phyloP scores from a whole-genome alignment of 2,329 filamentous ascomycete species.

The Verticillium dahliae region DNA sequence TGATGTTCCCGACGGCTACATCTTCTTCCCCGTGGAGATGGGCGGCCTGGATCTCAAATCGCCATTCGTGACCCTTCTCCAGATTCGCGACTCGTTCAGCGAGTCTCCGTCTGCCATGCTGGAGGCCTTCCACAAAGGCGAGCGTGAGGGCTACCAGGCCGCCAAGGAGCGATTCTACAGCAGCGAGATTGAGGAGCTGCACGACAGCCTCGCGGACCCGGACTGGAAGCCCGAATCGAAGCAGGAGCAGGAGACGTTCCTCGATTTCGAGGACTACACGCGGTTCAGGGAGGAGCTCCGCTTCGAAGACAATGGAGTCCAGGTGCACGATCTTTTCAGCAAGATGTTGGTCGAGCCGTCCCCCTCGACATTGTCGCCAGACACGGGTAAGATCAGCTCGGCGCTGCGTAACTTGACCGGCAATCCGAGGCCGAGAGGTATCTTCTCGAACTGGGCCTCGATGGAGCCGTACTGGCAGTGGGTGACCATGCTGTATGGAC shows the following conservation, averaged over 20 bases:
- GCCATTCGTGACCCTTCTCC: constrained; percentile 34
- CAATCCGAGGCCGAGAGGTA: constrained; percentile 13
- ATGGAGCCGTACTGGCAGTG: constrained; percentile 41
- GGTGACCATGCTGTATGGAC: constrained; percentile 37
- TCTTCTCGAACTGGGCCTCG: constrained; percentile 16
- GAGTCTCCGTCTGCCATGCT: constrained; percentile 22
- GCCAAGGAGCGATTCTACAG: constrained; percentile 28
- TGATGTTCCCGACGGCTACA: constrained; percentile 36
- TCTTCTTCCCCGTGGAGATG: constrained; percentile 38
- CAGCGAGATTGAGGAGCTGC: constrained; percentile 6
- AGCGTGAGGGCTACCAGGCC: constrained; percentile 24
- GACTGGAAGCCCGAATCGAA: constrained; percentile 21
- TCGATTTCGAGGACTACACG: constrained; percentile 36
- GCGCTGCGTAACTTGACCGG: constrained; percentile 14
- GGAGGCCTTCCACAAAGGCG: constrained; percentile 23
- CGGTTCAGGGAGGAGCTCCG: constrained; percentile 33
- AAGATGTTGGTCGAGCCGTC: constrained; percentile 26
- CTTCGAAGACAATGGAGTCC: constrained; percentile 16
- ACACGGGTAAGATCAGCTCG: constrained; percentile 16
- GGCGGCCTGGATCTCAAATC: constrained; percentile 40
- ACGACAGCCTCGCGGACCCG: constrained; percentile 9
- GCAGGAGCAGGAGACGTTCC: constrained; percentile 30
- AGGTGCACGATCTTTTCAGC: constrained; percentile 26
- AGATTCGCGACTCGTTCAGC: constrained; percentile 26
- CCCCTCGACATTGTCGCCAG: constrained; percentile 17